Evolutionary conservation across 2,329 filamentous ascomycete genomes (phyloP), one percentile per base, ranked within the genome.

Genomic region (Cordyceps cicadae): DNA sequence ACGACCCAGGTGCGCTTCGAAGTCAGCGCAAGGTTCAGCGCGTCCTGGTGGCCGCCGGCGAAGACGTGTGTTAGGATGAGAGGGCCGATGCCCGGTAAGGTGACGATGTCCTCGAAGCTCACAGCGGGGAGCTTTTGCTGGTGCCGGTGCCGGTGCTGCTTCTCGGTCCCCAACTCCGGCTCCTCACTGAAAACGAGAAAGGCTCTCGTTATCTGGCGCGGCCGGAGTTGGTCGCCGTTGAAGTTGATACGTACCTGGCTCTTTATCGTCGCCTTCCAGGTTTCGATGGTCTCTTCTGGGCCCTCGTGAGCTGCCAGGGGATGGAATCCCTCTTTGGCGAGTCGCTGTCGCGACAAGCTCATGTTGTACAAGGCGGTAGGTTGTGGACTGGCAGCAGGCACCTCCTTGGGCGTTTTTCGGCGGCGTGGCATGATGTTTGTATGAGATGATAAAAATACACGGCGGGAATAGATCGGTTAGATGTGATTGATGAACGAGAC

Each of bases 1-100:
- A 66, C 58, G 3, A 53, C 43, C 66, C 70, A 74, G 5, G 64
- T 55, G 5, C 61, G 14, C 2, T 64, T 66, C 19, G 65, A 67
- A 3, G 67, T 62, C 2, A 65, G 43, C 0, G 70, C 68, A 5
- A 70, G 39, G 1, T 62, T 62, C 5, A 69, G 56, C 0, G 70
- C 62, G 2, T 66, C 46, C 12, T 62, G 64, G 54, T 67, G 64
- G 0, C 72, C 72, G 1, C 67, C 24, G 1, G 60, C 62, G 1
- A 69, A 69, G 19, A 70, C 17, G 5, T 24, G 14, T 3, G 63
- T 48, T 12, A 64, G 32, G 3, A 68, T 54, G 14, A 58, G 55
- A 1, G 64, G 63, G 3, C 68, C 67, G n/a, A 68, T 45, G 17
- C 67, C 54, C 11, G 21, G 46, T 1, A n/a, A 11, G 1, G 53